These are phyloP conservation scores for Aspergillus affinis DNA, from an alignment of 495 filamentous ascomycete species.

Conservation along the genomic window DNA sequence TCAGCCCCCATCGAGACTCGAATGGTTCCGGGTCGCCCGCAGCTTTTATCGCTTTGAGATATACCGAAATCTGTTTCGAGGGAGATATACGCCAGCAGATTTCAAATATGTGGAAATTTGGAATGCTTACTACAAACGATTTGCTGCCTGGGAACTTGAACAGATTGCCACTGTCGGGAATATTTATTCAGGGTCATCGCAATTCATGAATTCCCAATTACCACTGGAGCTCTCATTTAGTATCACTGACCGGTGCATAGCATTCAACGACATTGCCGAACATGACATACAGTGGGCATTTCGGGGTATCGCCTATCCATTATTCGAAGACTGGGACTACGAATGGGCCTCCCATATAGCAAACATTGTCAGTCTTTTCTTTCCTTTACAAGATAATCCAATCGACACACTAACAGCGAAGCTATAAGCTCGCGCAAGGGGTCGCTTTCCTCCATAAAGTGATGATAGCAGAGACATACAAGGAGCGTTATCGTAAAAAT, in stretches of 20 bases:
- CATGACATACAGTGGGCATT: conserved; percentile 6
- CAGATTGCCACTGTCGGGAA: conserved; percentile 7
- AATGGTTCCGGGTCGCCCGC: conserved; percentile 10
- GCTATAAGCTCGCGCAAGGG: background rate
- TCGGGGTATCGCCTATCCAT: no score
- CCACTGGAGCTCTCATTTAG: background rate
- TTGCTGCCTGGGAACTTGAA: conserved; percentile 8
- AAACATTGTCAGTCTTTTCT: no score
- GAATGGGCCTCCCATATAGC: no score
- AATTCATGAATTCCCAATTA: background rate
- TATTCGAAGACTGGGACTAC: no score
- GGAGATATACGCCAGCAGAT: background rate
- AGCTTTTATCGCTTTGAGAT: conserved; percentile 11
- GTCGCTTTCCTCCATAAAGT: background rate
- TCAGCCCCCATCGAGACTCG: background rate
- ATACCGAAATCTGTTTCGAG: conserved; percentile 2
- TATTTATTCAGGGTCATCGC: conserved; percentile 2
- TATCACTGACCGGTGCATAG: background rate
- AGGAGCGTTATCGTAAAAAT: background rate
- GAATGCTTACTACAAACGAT: conserved; percentile 1
- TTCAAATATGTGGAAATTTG: conserved; percentile 6
- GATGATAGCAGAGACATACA: background rate
- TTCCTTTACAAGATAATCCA: no score
- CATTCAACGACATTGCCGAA: conserved; percentile 11
- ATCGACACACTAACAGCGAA: no score